A percentile compares a stretch with the other conserved stretches of the same genome.
Evolutionary conservation across 169 alveolate species (phyloP).

Genomic region (Babesia ovata): DNA sequence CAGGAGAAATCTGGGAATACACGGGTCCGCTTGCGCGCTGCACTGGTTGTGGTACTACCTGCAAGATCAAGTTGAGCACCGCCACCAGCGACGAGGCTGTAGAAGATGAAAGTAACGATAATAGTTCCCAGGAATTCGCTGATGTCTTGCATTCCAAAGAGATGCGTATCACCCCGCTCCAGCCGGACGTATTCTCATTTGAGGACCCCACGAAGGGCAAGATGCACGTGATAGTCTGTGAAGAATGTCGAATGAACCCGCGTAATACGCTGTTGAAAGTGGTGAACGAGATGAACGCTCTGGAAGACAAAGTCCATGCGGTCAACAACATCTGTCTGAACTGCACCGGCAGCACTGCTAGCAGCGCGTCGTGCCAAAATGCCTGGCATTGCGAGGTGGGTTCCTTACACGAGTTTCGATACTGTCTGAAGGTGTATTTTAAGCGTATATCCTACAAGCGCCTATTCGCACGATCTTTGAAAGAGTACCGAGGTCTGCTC

Average conservation of each 20-base stretch:
- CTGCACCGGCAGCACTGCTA: conserved; percentile 65
- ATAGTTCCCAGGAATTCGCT: not conserved
- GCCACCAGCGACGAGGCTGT: not conserved
- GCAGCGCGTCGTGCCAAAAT: conserved; percentile 65
- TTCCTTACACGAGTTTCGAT: not conserved
- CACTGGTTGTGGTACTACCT: not conserved
- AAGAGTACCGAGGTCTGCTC: conserved; percentile 8
- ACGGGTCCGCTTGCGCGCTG: conserved; percentile 1
- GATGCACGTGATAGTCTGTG: not conserved
- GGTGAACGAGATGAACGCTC: conserved; percentile 32
- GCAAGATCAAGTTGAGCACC: not conserved
- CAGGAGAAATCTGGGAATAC: conserved; percentile 37
- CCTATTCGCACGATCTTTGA: conserved; percentile 28
- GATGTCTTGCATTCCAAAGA: not conserved
- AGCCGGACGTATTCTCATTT: not conserved
- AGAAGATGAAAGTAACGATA: not conserved
- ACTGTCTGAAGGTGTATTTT: conserved; percentile 27
- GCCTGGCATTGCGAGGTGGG: conserved; percentile 68
- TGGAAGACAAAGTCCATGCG: conserved; percentile 41
- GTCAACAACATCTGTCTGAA: conserved; percentile 54
- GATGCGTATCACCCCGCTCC: not conserved
- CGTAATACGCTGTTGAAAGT: conserved; percentile 39
- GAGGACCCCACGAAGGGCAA: not conserved
- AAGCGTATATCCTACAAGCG: conserved; percentile 48
- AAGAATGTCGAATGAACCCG: not conserved